Conservation (phyloP, 1,284 basidiomycete species). For the Heterobasidion annosum region DNA sequence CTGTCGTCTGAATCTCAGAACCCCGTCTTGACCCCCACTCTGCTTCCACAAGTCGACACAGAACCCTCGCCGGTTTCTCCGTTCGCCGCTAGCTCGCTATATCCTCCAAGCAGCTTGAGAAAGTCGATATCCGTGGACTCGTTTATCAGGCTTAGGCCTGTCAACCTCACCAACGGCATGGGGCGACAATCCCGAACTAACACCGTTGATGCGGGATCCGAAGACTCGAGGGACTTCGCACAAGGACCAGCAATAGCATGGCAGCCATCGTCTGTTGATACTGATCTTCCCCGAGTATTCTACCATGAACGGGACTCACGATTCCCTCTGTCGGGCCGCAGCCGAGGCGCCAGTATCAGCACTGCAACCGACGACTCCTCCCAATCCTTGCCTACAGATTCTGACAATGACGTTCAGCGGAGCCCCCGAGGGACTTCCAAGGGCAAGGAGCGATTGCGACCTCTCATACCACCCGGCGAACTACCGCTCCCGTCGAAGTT, state of each 20-base stretch:
- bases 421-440: slow-evolving; percentile 14
- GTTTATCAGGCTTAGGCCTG: slow-evolving; percentile 40
- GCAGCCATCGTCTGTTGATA: slow-evolving; percentile 13
- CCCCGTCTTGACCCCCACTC: slow-evolving; percentile 5
- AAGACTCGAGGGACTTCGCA: slow-evolving; percentile 2
- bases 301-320: slow-evolving; percentile 22
- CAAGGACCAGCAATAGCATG: slow-evolving; percentile 1
- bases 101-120: slow-evolving; percentile 34
- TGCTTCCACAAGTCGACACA: slow-evolving; percentile 19
- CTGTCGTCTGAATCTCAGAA: not conserved
- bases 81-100: slow-evolving; percentile 14
- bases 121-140: slow-evolving; percentile 74
- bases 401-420: slow-evolving; percentile 33
- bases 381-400: slow-evolving; percentile 32
- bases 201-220: not conserved
- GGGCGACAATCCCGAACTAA: slow-evolving; percentile 18
- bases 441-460: slow-evolving; percentile 22
- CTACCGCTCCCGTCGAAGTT: slow-evolving; percentile 46
- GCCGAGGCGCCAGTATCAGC: slow-evolving; percentile 47
- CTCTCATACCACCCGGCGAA: slow-evolving; percentile 38
- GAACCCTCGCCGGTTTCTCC: slow-evolving; percentile 16
- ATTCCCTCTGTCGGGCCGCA: slow-evolving; percentile 29
- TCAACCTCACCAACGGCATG: not conserved
- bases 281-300: slow-evolving; percentile 21
- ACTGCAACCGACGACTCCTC: slow-evolving; percentile 32